Evolutionary conservation across 1,284 basidiomycete genomes (phyloP), one percentile per base, ranked within the genome.

Genomic region (Puccinia hordei): DNA sequence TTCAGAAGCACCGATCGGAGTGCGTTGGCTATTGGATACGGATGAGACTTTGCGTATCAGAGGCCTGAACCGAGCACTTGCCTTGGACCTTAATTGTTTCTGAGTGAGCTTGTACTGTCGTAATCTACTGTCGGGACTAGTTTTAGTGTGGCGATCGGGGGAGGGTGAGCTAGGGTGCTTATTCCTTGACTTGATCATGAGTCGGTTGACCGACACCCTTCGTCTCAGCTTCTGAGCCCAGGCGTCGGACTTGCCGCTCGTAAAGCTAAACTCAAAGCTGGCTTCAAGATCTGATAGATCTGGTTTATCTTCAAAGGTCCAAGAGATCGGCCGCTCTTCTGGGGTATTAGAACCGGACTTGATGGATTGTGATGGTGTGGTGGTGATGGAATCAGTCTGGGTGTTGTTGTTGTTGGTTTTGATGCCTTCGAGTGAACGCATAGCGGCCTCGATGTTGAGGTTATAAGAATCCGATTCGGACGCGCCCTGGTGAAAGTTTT

Each of bases 361-460:
- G 41, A 22, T 46, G n/a, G 63, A 46, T 27, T 1, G 10, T 24
- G 19, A 6, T 53, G 46, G 46, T n/a, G 33, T 22, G 49, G 33
- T 22, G 49, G 24, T 13, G 68, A 71, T 71, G 22, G 63, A 35
- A 66, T 22, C n/a, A 24, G 30, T 27, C 30, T 38, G n/a, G 41
- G 6, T 30, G n/a, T 46, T 19, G 35, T 55, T 51, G 15, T 53
- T 53, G 10, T 49, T 30, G n/a, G 68, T 19, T 55, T 55, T 51
- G 15, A 71, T 53, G 10, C 68, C 68, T 71, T 71, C 68, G 27
- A 71, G 49, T 35, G 68, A 71, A 15, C 68, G 68, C 68, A 71
- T 55, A 2, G 68, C 68, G 12, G 68, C 68, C 68, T 71, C 68
- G 68, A 71, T 53, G 33, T 30, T 71, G 9, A 71, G 13, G 53